phyloP scores from a whole-genome alignment of 1,284 basidiomycete species.

The Rhodotorula sp. region DNA sequence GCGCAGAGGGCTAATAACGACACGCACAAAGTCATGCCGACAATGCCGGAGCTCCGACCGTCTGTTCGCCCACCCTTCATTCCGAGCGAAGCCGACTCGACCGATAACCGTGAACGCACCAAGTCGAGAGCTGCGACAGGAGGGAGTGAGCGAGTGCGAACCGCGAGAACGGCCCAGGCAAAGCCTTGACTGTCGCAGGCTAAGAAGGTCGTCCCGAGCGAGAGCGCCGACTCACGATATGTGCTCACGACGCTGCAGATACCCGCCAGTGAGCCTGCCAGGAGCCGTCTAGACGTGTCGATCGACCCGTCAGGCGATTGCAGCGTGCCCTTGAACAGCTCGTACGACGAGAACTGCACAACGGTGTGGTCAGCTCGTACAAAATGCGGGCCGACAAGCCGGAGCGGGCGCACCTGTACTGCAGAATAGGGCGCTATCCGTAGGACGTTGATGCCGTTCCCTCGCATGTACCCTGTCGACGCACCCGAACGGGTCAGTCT shows the following conservation, averaged over 20 bases:
- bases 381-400: neutral
- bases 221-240: slow-evolving; percentile 28
- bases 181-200: neutral
- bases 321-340: slow-evolving; percentile 48
- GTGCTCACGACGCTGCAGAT: slow-evolving; percentile 44
- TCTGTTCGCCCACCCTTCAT: slow-evolving; percentile 22
- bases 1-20: neutral
- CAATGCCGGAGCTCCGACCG: slow-evolving; percentile 47
- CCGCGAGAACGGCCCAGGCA: neutral
- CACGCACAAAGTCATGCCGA: slow-evolving; percentile 47
- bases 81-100: slow-evolving; percentile 45
- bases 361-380: no score
- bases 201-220: neutral
- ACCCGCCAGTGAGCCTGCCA: slow-evolving; percentile 44
- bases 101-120: slow-evolving; percentile 50
- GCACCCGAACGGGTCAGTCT: neutral
- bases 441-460: slow-evolving; percentile 45
- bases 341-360: slow-evolving; percentile 52
- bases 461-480: slow-evolving; percentile 38
- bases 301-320: slow-evolving; percentile 32
- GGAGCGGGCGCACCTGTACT: slow-evolving; percentile 24
- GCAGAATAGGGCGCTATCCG: slow-evolving; percentile 47
- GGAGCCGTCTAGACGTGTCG: slow-evolving; percentile 42
- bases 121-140: slow-evolving; percentile 46
- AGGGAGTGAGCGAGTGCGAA: no score